phyloP scores from a whole-genome alignment of 805 yeast species.

The Candida berthetii region DNA sequence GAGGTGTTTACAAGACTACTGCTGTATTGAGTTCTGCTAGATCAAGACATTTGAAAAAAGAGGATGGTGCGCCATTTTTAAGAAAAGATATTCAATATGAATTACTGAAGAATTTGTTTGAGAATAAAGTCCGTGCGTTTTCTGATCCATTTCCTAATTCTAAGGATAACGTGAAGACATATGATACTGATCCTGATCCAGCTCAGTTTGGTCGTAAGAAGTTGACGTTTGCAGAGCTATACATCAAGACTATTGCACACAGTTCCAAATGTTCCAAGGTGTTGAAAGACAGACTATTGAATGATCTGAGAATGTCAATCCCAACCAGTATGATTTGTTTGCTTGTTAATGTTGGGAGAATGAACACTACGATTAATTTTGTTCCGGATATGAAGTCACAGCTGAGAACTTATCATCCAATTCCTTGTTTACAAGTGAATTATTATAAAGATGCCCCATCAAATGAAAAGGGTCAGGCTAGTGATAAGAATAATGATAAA shows the following conservation, averaged over 20 bases:
- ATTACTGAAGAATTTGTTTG: constrained; percentile 59
- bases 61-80: constrained; percentile 91
- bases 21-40: constrained; percentile 21
- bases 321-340: constrained; percentile 79
- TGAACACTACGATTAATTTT: constrained; percentile 92
- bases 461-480: constrained; percentile 19
- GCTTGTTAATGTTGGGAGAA: constrained; percentile 84
- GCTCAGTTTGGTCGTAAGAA: constrained; percentile 30
- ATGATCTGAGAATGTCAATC: constrained; percentile 55
- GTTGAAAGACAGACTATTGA: constrained; percentile 66
- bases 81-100: constrained; percentile 83
- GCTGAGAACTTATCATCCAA: constrained; percentile 86
- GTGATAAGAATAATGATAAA: constrained; percentile 44
- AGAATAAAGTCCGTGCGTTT: constrained; percentile 60
- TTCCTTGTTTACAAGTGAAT: constrained; percentile 80
- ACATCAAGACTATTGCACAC: constrained; percentile 74
- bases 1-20: constrained; percentile 8
- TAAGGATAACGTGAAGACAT: constrained; percentile 23
- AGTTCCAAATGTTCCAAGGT: constrained; percentile 80
- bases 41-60: constrained; percentile 68
- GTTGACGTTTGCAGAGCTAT: constrained; percentile 77
- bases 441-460: constrained; percentile 30
- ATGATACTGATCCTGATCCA: constrained; percentile 25
- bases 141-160: constrained; percentile 50
- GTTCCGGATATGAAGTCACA: constrained; percentile 95